Percentiles rank a stretch among this genome's conserved stretches.
Evolutionary conservation across 2,329 filamentous ascomycete species (phyloP).

Genomic region (Aspergillus nomiae): DNA sequence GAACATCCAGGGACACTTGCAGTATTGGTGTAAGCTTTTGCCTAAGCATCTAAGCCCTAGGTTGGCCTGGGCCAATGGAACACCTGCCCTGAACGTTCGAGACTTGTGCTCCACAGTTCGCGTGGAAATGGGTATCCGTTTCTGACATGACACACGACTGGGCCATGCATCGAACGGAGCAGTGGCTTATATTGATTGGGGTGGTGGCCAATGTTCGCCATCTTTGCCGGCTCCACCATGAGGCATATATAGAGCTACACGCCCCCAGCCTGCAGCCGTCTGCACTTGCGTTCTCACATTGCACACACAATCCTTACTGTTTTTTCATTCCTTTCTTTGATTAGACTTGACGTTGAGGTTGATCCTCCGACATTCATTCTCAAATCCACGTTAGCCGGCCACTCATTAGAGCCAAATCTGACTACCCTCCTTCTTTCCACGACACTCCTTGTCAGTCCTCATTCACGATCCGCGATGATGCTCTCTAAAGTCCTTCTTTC

Average conservation of each 20-base stretch:
- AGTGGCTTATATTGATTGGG: too few species aligned
- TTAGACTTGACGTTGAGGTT: background rate
- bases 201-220: background rate
- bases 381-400: background rate
- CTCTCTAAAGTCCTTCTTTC: conserved; percentile 16
- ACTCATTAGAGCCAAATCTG: background rate
- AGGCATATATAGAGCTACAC: background rate
- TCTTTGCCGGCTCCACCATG: background rate
- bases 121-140: background rate
- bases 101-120: background rate
- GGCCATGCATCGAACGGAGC: too few species aligned
- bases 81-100: background rate
- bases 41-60: background rate
- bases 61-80: background rate
- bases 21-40: background rate
- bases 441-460: background rate
- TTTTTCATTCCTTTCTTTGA: background rate
- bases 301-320: background rate
- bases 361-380: background rate
- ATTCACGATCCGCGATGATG: conserved; percentile 5
- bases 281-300: background rate
- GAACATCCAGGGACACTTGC: background rate
- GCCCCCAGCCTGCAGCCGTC: background rate
- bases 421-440: background rate
- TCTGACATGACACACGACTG: background rate